Evolutionary conservation across 2,329 filamentous ascomycete species (phyloP), one percentile per base, ranked within the genome.

Genomic region (Fusarium sp.): DNA sequence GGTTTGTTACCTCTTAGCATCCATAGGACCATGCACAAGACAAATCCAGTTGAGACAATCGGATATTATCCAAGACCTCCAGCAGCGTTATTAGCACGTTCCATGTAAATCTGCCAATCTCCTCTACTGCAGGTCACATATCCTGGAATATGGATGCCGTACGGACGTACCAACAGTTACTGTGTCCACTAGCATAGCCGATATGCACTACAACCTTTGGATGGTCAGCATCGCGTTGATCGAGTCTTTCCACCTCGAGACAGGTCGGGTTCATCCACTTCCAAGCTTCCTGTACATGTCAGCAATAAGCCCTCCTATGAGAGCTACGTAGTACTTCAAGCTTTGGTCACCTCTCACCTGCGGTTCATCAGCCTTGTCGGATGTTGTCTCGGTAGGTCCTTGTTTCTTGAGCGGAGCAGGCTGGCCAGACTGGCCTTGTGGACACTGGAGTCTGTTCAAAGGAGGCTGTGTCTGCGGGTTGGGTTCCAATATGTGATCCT

Each of bases 391-490:
- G 39, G 60, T 32, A 24, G 28, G 50, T 58, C 39, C 54, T 54
- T 68, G 55, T 50, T 54, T 61, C 24, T 36, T 54, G 22, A 45
- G 65, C 41, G 41, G 53, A 60, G 47, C 42, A 26, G 39, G 44
- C n/a, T 56, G 58, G 38, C 32, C 39, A 44, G 64, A 26, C 38
- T 44, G 45, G 36, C 20, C 44, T 68, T 48, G 39, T 51, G 38
- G 38, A 26, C 36, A 38, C 50, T 57, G 24, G n/a, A 39, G 20
- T 32, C 44, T 45, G 24, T 42, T 69, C 22, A 39, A 51, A 38
- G 44, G 66, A 69, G 69, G 69, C 69, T 72, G 69, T 72, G 69
- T 54, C 42, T 72, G 57, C 48, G 18, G 63, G 42, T 30, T 59
- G 30, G 32, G 41, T 42, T 72, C 30, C 41, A 48, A 53, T 47